Evolutionary conservation across 1,284 basidiomycete species (phyloP).

Genomic region (Austroboletus novae-zelandiae): DNA sequence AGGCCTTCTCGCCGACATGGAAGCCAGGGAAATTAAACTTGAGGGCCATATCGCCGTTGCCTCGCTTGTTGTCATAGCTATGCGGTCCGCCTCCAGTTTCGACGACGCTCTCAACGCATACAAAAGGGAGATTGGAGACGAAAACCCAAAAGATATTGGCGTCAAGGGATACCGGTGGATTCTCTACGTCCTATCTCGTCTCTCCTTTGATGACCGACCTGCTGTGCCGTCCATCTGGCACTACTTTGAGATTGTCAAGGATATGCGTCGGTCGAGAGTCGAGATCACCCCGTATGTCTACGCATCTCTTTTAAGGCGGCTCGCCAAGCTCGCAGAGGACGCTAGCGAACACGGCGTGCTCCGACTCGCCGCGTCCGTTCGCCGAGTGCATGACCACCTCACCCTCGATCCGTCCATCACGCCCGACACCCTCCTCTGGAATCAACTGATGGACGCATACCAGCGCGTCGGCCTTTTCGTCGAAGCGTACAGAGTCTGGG

Average conservation of each 20-base stretch:
- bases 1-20: slow-evolving; percentile 58
- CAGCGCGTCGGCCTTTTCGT: slow-evolving; percentile 68
- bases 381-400: slow-evolving; percentile 76
- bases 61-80: slow-evolving; percentile 57
- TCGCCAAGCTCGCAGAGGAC: slow-evolving; percentile 46
- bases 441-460: slow-evolving; percentile 90
- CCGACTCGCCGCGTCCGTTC: slow-evolving; percentile 48
- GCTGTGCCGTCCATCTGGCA: slow-evolving; percentile 55
- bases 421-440: slow-evolving; percentile 78
- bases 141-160: slow-evolving; percentile 44
- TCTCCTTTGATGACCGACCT: slow-evolving; percentile 45
- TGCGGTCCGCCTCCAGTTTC: slow-evolving; percentile 52
- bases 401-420: slow-evolving; percentile 74
- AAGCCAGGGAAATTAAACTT: slow-evolving; percentile 35
- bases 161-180: slow-evolving; percentile 58
- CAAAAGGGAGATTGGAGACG: slow-evolving; percentile 37
- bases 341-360: slow-evolving; percentile 25
- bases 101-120: slow-evolving; percentile 66
- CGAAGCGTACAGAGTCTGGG: slow-evolving; percentile 81
- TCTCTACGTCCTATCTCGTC: slow-evolving; percentile 58
- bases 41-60: slow-evolving; percentile 43
- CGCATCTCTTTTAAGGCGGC: slow-evolving; percentile 64
- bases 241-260: slow-evolving; percentile 77
- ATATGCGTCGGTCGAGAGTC: slow-evolving; percentile 75
- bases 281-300: slow-evolving; percentile 64